These are phyloP conservation scores for Nicotiana knightiana DNA, from an alignment of 257 asterid genomes.

Conservation along the genomic window DNA sequence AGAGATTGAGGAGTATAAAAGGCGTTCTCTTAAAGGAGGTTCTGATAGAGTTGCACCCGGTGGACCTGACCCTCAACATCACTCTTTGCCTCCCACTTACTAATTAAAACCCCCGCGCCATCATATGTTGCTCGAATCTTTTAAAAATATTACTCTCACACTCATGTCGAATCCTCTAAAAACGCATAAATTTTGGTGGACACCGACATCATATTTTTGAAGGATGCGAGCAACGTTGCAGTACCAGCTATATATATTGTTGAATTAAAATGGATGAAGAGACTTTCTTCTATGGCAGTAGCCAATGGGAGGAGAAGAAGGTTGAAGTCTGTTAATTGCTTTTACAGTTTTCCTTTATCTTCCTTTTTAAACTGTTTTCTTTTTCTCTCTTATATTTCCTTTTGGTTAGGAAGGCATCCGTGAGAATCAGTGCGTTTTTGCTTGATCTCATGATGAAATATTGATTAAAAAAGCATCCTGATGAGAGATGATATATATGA, in stretches of 20 bases:
- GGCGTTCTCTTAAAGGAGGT: constrained; percentile 21
- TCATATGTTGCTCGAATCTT: not conserved
- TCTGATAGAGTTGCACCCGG: constrained; percentile 29
- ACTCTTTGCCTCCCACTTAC: not conserved
- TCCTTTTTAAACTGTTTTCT: not conserved
- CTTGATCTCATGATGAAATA: not conserved
- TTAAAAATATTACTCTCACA: not conserved
- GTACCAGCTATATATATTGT: not conserved
- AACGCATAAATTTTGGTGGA: not conserved
- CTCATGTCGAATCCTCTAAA: not conserved
- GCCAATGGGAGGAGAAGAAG: not conserved
- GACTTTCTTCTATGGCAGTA: not conserved
- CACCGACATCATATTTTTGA: not conserved
- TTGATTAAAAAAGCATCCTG: not conserved
- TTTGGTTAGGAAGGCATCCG: not conserved
- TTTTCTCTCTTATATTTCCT: not conserved
- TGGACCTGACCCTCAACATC: constrained; percentile 50
- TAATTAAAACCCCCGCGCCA: not conserved
- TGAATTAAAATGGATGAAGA: not conserved
- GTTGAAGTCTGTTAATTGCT: not conserved
- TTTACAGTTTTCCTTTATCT: not conserved
- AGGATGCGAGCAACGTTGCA: not conserved
- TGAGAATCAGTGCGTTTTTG: not conserved
- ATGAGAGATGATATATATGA: not conserved
- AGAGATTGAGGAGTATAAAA: constrained; percentile 20